Evolutionary conservation across 1,139 yeast genomes (phyloP).

Genomic region (Blastobotrys ciferrii): DNA sequence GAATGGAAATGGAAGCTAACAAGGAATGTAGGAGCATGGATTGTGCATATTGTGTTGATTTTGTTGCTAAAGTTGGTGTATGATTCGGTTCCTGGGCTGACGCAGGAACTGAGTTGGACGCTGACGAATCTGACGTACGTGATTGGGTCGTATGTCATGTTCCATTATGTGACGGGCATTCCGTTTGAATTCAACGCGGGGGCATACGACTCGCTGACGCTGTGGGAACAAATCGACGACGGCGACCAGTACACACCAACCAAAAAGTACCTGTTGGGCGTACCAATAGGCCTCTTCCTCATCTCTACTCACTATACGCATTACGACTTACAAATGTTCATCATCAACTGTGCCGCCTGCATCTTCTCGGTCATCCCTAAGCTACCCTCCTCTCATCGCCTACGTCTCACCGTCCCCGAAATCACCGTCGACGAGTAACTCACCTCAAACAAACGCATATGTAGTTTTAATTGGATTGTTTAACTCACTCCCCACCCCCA

Average conservation of each 20-base stretch:
- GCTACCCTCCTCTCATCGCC: slow-evolving; percentile 55
- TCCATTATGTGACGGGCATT: slow-evolving; percentile 93
- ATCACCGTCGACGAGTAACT: slow-evolving; percentile 14
- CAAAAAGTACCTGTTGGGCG: slow-evolving; percentile 85
- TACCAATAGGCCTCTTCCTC: slow-evolving; percentile 83
- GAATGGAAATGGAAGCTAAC: background rate
- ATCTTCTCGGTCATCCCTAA: slow-evolving; percentile 84
- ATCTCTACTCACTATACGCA: slow-evolving; percentile 88
- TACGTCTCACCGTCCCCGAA: slow-evolving; percentile 38
- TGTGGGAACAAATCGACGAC: slow-evolving; percentile 99
- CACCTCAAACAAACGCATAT: background rate
- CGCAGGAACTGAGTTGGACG: slow-evolving; percentile 90
- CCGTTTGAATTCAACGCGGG: slow-evolving; percentile 97
- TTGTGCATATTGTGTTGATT: slow-evolving; percentile 82
- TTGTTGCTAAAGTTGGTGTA: slow-evolving; percentile 68
- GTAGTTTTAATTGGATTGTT: background rate
- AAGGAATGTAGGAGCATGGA: slow-evolving; percentile 67
- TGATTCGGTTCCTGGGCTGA: slow-evolving; percentile 72
- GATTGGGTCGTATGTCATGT: slow-evolving; percentile 91
- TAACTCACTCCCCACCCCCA: background rate
- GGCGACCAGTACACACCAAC: slow-evolving; percentile 98
- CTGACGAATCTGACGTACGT: slow-evolving; percentile 86
- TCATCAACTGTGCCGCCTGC: slow-evolving; percentile 78
- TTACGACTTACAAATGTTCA: slow-evolving; percentile 75
- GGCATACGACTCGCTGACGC: slow-evolving; percentile 90